Percentiles rank a stretch among this genome's conserved stretches.
These are phyloP conservation scores for Boletus tylopilopsis DNA, from an alignment of 768 basidiomycete genomes.

Conservation along the genomic window DNA sequence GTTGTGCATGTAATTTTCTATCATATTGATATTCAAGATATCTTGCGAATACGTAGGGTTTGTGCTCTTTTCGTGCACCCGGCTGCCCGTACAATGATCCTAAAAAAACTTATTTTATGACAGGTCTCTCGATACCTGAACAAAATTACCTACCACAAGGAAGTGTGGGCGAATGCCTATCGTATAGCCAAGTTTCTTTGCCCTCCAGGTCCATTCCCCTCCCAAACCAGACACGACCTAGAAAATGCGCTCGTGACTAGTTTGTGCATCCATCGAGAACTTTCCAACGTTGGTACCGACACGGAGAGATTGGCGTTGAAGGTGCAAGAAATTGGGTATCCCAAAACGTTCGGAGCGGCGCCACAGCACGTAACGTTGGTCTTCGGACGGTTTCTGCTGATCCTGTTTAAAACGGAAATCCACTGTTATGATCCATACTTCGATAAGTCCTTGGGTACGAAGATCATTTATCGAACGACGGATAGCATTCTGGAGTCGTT, in stretches of 20 bases:
- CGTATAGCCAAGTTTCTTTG: slow-evolving; percentile 8
- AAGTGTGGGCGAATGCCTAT: slow-evolving; percentile 18
- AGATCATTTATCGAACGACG: too few relatives aligned
- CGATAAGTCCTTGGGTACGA: too few relatives aligned
- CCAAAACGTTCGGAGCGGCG: too few relatives aligned
- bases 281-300: too few relatives aligned
- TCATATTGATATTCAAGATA: slow-evolving; percentile 15
- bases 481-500: too few relatives aligned
- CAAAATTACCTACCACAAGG: slow-evolving; percentile 1
- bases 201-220: slow-evolving; percentile 17
- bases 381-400: too few relatives aligned
- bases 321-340: too few relatives aligned
- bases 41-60: slow-evolving; percentile 16
- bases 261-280: slow-evolving; percentile 5
- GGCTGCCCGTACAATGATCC: too few relatives aligned
- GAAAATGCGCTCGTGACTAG: slow-evolving; percentile 14
- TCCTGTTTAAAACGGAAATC: too few relatives aligned
- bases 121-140: slow-evolving; percentile 15
- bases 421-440: too few relatives aligned
- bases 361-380: too few relatives aligned
- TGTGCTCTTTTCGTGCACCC: not conserved
- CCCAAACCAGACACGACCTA: slow-evolving; percentile 12
- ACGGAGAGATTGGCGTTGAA: too few relatives aligned
- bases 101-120: not conserved
- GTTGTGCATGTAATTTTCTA: slow-evolving; percentile 6